Conservation (phyloP, 441 rosid genomes). For the Cnidoscolus chayamansa region DNA sequence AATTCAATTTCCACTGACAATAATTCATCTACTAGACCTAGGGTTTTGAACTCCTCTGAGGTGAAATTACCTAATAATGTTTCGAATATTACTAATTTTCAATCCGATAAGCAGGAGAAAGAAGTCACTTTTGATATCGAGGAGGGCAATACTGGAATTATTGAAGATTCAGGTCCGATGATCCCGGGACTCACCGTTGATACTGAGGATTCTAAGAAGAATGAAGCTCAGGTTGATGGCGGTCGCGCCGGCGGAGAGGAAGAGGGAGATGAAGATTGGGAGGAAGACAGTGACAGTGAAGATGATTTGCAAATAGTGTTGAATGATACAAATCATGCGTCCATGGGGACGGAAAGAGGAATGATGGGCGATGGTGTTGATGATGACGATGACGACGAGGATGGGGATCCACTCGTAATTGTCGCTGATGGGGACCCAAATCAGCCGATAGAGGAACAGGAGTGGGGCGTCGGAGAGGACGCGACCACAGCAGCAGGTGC, state of each 20-base stretch:
- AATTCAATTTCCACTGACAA: conserved; percentile 18
- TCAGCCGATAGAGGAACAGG: conserved; percentile 58
- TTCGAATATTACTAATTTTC: conserved; percentile 13
- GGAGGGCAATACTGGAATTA: conserved; percentile 37
- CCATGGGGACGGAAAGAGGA: conserved; percentile 51
- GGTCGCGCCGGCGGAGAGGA: conserved; percentile 36
- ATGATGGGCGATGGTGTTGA: conserved; percentile 29
- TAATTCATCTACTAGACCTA: conserved; percentile 36
- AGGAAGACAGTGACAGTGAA: conserved; percentile 79
- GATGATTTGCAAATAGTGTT: conserved; percentile 93
- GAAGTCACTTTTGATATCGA: conserved; percentile 78
- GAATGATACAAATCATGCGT: conserved; percentile 63
- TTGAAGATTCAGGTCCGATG: conserved; percentile 36
- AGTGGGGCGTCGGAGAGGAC: conserved; percentile 60
- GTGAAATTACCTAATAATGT: conserved; percentile 24
- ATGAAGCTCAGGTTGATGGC: conserved; percentile 18
- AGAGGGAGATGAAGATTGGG: conserved; percentile 37
- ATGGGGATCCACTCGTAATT: conserved; percentile 78
- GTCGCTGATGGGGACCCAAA: conserved; percentile 62
- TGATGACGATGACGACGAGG: conserved; percentile 62
- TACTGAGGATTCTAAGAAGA: conserved; percentile 8
- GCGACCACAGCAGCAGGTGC: conserved; percentile 34
- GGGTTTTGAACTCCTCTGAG: conserved; percentile 41
- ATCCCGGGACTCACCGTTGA: conserved; percentile 46
- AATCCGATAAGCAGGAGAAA: conserved; percentile 27